These are phyloP conservation scores for Volvariella surrecta DNA, from an alignment of 1,284 basidiomycete genomes.

Conservation along the genomic window DNA sequence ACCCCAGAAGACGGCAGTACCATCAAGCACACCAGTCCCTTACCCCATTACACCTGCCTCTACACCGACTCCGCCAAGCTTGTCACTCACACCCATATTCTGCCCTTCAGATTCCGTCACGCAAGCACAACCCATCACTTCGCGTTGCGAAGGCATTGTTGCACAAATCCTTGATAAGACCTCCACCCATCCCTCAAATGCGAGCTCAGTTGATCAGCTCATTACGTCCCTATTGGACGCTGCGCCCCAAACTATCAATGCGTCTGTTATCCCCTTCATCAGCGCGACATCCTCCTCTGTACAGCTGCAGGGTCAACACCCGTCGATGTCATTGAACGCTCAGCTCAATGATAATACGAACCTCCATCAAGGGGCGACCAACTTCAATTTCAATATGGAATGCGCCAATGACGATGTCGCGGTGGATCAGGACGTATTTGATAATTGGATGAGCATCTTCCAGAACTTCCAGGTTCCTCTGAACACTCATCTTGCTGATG, in stretches of 20 bases:
- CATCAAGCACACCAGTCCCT: no score
- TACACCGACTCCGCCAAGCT: conserved; percentile 2
- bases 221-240: conserved; percentile 27
- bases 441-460: conserved; percentile 44
- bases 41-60: no score
- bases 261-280: background rate
- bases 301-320: no score
- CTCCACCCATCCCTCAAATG: no score
- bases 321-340: no score
- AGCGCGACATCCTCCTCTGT: background rate
- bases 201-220: conserved; percentile 26
- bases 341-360: no score
- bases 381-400: background rate
- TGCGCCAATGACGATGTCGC: no score
- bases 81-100: conserved; percentile 10
- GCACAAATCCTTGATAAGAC: no score
- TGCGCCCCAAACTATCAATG: conserved; percentile 13
- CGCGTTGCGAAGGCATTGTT: conserved; percentile 10
- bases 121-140: no score
- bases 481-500: no score
- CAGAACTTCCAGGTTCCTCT: conserved; percentile 22
- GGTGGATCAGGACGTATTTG: conserved; percentile 28
- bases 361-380: background rate
- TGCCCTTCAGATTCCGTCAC: conserved; percentile 8
- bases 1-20: no score